Conservation (phyloP, 1,284 basidiomycete genomes). For the Tilletia walkeri region DNA sequence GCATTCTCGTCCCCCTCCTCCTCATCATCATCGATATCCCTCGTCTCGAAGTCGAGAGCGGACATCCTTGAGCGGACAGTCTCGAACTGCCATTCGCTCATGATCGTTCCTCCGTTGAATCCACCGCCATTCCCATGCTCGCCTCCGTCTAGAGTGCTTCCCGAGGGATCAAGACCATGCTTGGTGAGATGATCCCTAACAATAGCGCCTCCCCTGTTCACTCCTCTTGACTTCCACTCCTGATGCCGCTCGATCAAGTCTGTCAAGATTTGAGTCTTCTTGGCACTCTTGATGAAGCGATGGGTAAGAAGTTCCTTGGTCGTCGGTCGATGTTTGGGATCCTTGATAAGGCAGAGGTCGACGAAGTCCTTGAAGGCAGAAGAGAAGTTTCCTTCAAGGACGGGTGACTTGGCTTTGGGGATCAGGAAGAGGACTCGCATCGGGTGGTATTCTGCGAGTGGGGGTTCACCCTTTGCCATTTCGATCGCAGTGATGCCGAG, state of each 20-base stretch:
- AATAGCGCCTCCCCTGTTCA: slow-evolving; percentile 35
- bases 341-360: slow-evolving; percentile 84
- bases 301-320: slow-evolving; percentile 89
- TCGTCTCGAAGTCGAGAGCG: slow-evolving; percentile 59
- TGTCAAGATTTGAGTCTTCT: slow-evolving; percentile 73
- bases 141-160: neutral
- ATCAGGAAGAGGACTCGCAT: slow-evolving; percentile 60
- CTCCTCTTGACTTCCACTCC: slow-evolving; percentile 49
- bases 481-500: slow-evolving; percentile 59
- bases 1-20: slow-evolving; percentile 9
- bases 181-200: slow-evolving; percentile 34
- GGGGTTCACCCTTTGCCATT: slow-evolving; percentile 59
- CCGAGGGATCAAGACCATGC: slow-evolving; percentile 19
- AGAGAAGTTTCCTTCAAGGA: slow-evolving; percentile 76
- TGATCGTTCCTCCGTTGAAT: slow-evolving; percentile 63
- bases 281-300: slow-evolving; percentile 79
- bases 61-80: slow-evolving; percentile 69
- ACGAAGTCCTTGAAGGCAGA: slow-evolving; percentile 91
- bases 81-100: slow-evolving; percentile 93
- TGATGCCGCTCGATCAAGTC: slow-evolving; percentile 71
- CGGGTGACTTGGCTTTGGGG: slow-evolving; percentile 74
- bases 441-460: slow-evolving; percentile 59
- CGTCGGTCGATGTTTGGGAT: slow-evolving; percentile 79
- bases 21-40: slow-evolving; percentile 63
- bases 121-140: slow-evolving; percentile 11